Evolutionary conservation across 2,329 filamentous ascomycete genomes (phyloP), one percentile per base, ranked within the genome.

Genomic region (Fusarium sp.): DNA sequence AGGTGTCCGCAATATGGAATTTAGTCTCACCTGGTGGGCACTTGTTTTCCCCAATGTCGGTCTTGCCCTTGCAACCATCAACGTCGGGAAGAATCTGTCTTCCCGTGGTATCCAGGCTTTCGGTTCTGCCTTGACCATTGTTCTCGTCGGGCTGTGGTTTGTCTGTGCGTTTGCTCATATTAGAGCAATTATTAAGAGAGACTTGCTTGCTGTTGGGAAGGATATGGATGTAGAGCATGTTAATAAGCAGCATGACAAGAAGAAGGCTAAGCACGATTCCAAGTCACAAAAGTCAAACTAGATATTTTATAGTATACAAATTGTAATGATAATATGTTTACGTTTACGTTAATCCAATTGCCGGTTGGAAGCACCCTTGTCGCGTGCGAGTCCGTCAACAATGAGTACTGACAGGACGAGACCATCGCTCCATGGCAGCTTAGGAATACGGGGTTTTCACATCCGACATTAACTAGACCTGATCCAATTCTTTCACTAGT

Each of bases 31-130:
- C 0, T 66, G 63, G 62, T 66, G 63, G 63, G 63, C 63, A 1
- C 49, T 66, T 6, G 43, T 66, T 5, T 66, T 66, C 49, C 63
- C 63, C 7, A 66, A 66, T 1, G 63, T 66, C 1, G 63, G 63
- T n/a, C 63, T 66, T 0, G 62, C 63, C 2, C 55, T 66, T 1
- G 63, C 63, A 3, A 66, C 25, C 20, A 62, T 66, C 7, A 66
- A 66, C 1, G 63, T 66, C 2, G 63, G 63, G 7, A 66, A 54
- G 0, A 50, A 52, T 2, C 38, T 66, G 1, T 42, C 30, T 5
- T 66, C 63, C 0, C 47, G 43, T 1, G 63, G 63, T 0, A 62
- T 66, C 1, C 46, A 66, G 6, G 20, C 6, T 3, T 44, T 66
- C 4, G 63, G 5, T 1, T 66, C 63, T 0, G 49, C 44, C 1